Evolutionary conservation across 2,329 filamentous ascomycete genomes (phyloP), one percentile per base, ranked within the genome.

Genomic region (Metarhizium guizhouense): DNA sequence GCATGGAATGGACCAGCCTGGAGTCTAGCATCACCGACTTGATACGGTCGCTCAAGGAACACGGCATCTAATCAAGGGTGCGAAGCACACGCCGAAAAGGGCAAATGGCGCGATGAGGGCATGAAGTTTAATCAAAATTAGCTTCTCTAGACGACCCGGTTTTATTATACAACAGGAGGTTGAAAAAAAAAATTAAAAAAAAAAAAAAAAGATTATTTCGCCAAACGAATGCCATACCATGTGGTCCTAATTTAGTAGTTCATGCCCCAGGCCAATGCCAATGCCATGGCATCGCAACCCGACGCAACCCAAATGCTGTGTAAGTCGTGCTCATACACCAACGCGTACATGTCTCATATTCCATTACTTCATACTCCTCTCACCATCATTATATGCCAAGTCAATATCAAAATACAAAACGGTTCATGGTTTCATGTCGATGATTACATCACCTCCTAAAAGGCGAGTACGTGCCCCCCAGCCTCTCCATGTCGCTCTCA

Each of bases 11-110:
- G 54, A 55, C 48, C 14, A 32, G 42, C 14, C 40, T 55, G 7
- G 54, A 62, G 11, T 14, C 20, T 70, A 79, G 74, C 32, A 74
- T 86, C 32, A 73, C 78, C 6, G 86, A 90, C 64, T 78, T 84
- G 6, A 77, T 88, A 18, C 81, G 81, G 69, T 85, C 80, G 36
- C 68, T 90, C 63, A 77, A 86, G 68, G 65, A 64, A n/a, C 65
- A 74, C 52, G 65, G 63, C 0, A 62, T 65, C 32, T 70, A 25
- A 38, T 2, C n/a, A 29, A 6, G 25, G 20, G 25, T 25, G 25
- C 25, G 4, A 3, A 38, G 59, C 43, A 34, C 32, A 4, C 25
- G 4, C 1, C 25, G 25, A 25, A 25, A 25, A 11, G 32, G 32
- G 32, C 7, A 34, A 7, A 2, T 2, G 32, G 32, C 18, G 43